A percentile compares a stretch with the other conserved stretches of the same genome.
phyloP scores from a whole-genome alignment of 2,329 filamentous ascomycete genomes.

The Aspergillus aculeatinus region DNA sequence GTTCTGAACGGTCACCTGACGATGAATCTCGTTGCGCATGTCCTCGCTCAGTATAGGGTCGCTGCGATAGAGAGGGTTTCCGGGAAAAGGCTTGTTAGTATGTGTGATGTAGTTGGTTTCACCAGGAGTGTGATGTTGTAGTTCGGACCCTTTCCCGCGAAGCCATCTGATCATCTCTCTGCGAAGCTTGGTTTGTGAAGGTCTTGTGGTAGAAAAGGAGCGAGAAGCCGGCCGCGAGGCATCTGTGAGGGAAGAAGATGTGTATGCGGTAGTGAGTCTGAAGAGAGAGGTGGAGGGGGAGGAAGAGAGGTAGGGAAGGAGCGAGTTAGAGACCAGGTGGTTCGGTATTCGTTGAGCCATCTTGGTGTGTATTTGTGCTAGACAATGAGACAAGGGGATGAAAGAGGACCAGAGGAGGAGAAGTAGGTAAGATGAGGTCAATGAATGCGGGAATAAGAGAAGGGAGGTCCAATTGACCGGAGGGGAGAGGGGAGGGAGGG shows the following conservation, averaged over 20 bases:
- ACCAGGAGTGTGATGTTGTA: conserved; percentile 35
- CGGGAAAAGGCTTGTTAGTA: conserved; percentile 57
- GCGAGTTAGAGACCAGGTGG: conserved; percentile 34
- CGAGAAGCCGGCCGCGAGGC: conserved; percentile 26
- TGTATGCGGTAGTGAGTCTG: conserved; percentile 9
- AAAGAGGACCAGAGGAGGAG: conserved; percentile 8
- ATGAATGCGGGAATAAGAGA: not conserved
- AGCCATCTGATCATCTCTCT: conserved; percentile 61
- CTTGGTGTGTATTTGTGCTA: conserved; percentile 4
- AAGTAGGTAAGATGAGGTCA: not conserved
- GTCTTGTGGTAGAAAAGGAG: conserved; percentile 35
- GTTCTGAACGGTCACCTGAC: conserved; percentile 63
- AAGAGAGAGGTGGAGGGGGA: conserved; percentile 17
- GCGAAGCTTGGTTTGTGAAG: conserved; percentile 50
- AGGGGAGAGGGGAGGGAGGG: not conserved
- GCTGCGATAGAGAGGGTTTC: conserved; percentile 69
- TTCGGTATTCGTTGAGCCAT: conserved; percentile 44
- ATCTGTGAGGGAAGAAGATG: not conserved
- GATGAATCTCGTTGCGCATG: conserved; percentile 71
- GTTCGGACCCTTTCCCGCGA: conserved; percentile 36
- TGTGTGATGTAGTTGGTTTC: conserved; percentile 30
- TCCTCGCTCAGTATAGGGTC: conserved; percentile 71
- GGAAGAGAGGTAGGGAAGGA: conserved; percentile 35
- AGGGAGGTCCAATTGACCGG: conserved; percentile 20
- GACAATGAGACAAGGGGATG: not conserved